phyloP scores from a whole-genome alignment of 2,329 filamentous ascomycete genomes.

The Phyllosticta capitalensis region DNA sequence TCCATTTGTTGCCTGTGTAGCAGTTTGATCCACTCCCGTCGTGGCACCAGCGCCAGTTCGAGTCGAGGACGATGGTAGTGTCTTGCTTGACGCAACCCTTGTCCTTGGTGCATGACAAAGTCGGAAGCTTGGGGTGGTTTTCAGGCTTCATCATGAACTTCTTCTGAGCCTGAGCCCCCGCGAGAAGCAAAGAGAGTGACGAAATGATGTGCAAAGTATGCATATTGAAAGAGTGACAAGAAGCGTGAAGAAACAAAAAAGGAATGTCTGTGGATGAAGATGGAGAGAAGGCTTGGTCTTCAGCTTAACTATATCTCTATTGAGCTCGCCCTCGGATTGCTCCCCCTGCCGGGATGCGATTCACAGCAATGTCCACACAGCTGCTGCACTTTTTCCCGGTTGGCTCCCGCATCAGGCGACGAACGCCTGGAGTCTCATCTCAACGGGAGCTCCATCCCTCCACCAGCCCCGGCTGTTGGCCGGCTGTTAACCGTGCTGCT shows the following conservation, averaged over 20 bases:
- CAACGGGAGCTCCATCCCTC: not conserved
- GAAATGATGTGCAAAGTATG: conserved; percentile 16
- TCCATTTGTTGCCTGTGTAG: conserved; percentile 38
- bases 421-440: not conserved
- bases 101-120: conserved; percentile 31
- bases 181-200: conserved; percentile 28
- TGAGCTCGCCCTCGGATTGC: not conserved
- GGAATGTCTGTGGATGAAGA: not conserved
- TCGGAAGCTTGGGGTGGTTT: conserved; percentile 32
- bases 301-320: not conserved
- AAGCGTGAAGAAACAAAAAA: not conserved
- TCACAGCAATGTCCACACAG: not conserved
- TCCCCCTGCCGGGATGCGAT: not conserved
- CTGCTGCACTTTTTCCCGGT: not conserved
- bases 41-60: conserved; percentile 45
- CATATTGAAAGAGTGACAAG: not conserved
- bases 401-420: not conserved
- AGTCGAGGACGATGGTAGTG: conserved; percentile 32
- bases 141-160: conserved; percentile 32
- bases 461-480: not conserved
- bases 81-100: conserved; percentile 30
- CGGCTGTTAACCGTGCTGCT: not conserved
- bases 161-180: conserved; percentile 32
- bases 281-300: not conserved
- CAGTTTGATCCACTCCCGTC: conserved; percentile 37